Base-by-base conservation (phyloP, 75 land plant genomes). In the Chamaecyparis obtusa region DNA sequence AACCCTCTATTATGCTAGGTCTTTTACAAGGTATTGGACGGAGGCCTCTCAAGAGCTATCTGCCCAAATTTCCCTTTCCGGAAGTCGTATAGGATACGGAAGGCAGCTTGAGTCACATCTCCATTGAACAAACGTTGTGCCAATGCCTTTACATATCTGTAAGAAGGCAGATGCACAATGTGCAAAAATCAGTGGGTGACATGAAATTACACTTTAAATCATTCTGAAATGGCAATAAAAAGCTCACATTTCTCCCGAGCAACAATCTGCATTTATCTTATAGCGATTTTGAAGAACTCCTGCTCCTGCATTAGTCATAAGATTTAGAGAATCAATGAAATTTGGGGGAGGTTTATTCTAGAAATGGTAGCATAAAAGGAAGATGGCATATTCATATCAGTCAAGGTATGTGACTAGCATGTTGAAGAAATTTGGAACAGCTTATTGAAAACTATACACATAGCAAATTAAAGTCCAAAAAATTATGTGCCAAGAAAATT, bases 1-100 rank as follows among this genome's bases (percentile, higher is more conserved):
- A 32, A 30, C 24, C 82, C 37, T 79, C 82, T 17, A 17, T 9
- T n/a, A 83, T 83, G 84, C 24, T n/a, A 17, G 75, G 75, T 36
- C 8, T 37, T 78, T 57, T 85, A 89, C n/a, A 83, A 74, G 17
- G 95, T 39, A 44, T 27, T 44, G 5, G n/a, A 84, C 16, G 92
- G 99, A 89, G 99, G 99, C 86, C 95, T 90, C 89, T 98, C 99
- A 36, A 98, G 87, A 13, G 96, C 89, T 60, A 93, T 67, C 99
- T 99, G 97, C 46, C 99, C 99, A 90, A 98, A 94, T 88, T 87
- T 93, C 3, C 99, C 99, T 87, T 94, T 95, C 44, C 99, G 86
- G 83, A 90, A 98, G 86, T 98, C 99, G 5, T 88, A 89, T 86
- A 98, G 88, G n/a, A 97, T 86, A 14, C 99, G 89, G 32, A 90